Conservation (phyloP, 2,329 filamentous ascomycete genomes). For the Penicillium aurantiogriseum region DNA sequence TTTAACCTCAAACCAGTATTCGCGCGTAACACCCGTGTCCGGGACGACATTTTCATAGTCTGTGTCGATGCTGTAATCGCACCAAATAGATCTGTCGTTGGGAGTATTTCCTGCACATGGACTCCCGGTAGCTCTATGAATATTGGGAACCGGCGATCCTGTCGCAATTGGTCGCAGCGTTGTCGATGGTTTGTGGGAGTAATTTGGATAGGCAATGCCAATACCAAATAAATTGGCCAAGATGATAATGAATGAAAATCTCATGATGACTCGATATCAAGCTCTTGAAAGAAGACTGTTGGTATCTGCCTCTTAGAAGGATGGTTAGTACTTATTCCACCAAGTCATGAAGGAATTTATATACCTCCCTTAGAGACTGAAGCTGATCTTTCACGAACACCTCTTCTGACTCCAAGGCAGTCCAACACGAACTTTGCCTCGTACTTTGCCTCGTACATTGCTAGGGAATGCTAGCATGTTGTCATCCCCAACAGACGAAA, state of each 20-base stretch:
- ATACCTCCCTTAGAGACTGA: not conserved
- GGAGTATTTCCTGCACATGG: conserved; percentile 23
- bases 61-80: conserved; percentile 32
- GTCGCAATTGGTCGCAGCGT: not conserved
- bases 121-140: not conserved
- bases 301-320: too few species aligned
- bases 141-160: not conserved
- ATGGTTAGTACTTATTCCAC: not conserved
- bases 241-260: not conserved
- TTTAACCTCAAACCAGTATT: conserved; percentile 17
- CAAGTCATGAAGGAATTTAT: not conserved
- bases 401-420: not conserved
- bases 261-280: not conserved
- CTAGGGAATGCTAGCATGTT: not conserved
- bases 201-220: not conserved
- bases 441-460: not conserved
- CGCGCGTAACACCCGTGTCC: conserved; percentile 15
- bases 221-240: not conserved
- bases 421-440: not conserved
- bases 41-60: conserved; percentile 34
- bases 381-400: not conserved
- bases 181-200: not conserved
- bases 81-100: conserved; percentile 30
- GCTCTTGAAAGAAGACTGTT: not conserved
- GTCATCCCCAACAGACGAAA: not conserved